Evolutionary conservation across 2,329 filamentous ascomycete genomes (phyloP).

Genomic region (Aspergillus fructus): DNA sequence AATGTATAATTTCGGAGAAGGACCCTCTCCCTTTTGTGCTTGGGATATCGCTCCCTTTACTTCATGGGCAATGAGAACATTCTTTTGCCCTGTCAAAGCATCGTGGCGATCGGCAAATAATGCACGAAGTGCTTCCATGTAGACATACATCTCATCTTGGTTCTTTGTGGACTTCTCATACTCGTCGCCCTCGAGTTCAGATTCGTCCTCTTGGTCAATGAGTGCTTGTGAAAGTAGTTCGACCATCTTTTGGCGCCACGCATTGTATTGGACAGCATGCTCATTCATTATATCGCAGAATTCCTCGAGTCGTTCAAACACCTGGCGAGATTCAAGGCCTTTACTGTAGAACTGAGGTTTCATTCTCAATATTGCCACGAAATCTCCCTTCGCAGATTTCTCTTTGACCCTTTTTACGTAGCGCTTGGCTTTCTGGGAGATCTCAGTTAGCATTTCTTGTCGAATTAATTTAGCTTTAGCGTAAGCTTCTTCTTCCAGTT

Average conservation of each 20-base stretch:
- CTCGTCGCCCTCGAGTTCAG: conserved; percentile 82
- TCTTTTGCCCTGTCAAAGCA: conserved; percentile 73
- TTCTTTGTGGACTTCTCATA: conserved; percentile 82
- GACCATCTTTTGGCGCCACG: conserved; percentile 73
- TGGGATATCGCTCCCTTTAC: conserved; percentile 59
- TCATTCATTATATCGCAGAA: conserved; percentile 67
- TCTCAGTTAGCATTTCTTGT: conserved; percentile 69
- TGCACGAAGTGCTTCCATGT: conserved; percentile 74
- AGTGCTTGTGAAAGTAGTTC: conserved; percentile 71
- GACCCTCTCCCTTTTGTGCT: conserved; percentile 65
- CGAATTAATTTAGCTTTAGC: conserved; percentile 75
- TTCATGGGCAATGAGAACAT: conserved; percentile 73
- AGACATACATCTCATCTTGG: conserved; percentile 86
- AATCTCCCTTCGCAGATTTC: conserved; percentile 53
- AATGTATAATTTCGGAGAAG: conserved; percentile 65
- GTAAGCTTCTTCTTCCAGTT: conserved; percentile 70
- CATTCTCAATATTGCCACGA: conserved; percentile 65
- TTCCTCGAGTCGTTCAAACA: conserved; percentile 65
- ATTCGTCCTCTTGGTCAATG: conserved; percentile 76
- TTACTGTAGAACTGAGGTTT: conserved; percentile 51
- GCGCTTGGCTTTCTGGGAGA: conserved; percentile 57
- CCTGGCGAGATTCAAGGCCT: conserved; percentile 70
- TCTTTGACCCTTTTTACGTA: conserved; percentile 64
- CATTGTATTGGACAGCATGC: conserved; percentile 69
- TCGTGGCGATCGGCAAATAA: conserved; percentile 76